Conservation (phyloP, 2,329 filamentous ascomycete genomes). For the Pyrenophora graminea region DNA sequence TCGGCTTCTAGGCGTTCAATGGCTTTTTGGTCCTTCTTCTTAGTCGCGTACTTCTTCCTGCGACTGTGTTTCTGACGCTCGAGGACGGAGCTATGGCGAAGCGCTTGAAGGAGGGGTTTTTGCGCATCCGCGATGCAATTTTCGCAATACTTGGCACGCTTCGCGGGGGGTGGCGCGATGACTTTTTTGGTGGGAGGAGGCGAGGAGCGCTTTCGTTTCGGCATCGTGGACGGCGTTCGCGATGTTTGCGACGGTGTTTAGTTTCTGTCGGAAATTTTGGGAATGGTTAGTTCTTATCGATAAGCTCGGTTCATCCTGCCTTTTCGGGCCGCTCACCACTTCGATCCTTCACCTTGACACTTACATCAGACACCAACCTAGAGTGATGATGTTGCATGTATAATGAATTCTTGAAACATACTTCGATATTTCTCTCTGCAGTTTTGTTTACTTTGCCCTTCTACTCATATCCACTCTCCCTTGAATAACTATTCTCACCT, state of each 20-base stretch:
- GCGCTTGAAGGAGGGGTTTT: constrained; percentile 63
- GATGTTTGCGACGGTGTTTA: constrained; percentile 2
- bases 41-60: constrained; percentile 60
- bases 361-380: too few species aligned
- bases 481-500: too few species aligned
- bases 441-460: too few species aligned
- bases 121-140: constrained; percentile 58
- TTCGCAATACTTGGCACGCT: constrained; percentile 28
- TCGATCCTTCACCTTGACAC: too few species aligned
- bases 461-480: too few species aligned
- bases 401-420: too few species aligned
- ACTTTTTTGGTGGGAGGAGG: constrained; percentile 12
- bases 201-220: constrained; percentile 42
- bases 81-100: constrained; percentile 75
- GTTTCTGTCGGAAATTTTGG: constrained; percentile 16
- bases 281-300: constrained; percentile 12
- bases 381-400: too few species aligned
- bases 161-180: constrained; percentile 14
- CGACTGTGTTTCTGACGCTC: constrained; percentile 75
- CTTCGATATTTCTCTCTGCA: too few species aligned
- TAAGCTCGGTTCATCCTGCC: constrained; percentile 8
- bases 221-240: constrained; percentile 25
- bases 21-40: constrained; percentile 53
- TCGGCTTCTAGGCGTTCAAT: constrained; percentile 66
- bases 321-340: not conserved